Base-by-base conservation (phyloP, 441 rosid species). In the Cnidoscolus chayamansa region DNA sequence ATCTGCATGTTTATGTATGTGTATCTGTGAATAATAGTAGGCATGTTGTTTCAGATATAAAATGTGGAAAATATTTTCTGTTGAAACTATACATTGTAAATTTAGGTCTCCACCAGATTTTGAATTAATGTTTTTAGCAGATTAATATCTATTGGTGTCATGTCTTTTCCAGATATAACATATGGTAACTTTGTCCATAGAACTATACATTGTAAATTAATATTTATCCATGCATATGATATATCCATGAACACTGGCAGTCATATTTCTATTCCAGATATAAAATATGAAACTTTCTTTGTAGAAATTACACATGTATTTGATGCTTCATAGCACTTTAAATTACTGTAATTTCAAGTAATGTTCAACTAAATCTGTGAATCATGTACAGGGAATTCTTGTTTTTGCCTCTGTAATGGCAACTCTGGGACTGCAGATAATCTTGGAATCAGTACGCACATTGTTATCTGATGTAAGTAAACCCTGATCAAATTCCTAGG, bases 401-500 rank as follows among this genome's bases (percentile, higher is more conserved):
- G 98, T 94, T 60, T 94, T 94, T 83, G 98, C 98, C 73, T 94
- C 96, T 62, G 97, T 91, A 70, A 94, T 94, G 98, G 98, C 98
- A 54, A 94, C 97, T 74, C 90, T 94, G 65, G 98, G 98, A 64
- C 86, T 94, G 83, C 97, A 94, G 82, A 94, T 94, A 67, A 94
- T 94, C 77, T 82, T 91, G 90, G 98, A 94, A 81, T 94, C 96
- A 35, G 59, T 82, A 10, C 96, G 86, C 61, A 83, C 89, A 19
- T 77, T 94, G 86, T 5, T 85, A 50, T 91, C 91, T 31, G 87
- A 77, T 81, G 98, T 94, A 83, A 77, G 96, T 79, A 62, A 25
- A 62, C 63, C 57, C 57, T 37, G 58, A 68, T 53, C 70, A 62
- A 70, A 69, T 30, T 75, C 70, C 0, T 45, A 32, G 9, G 37